These are phyloP conservation scores for Mycocentrospora acerina DNA, from an alignment of 2,329 filamentous ascomycete species.

Conservation along the genomic window DNA sequence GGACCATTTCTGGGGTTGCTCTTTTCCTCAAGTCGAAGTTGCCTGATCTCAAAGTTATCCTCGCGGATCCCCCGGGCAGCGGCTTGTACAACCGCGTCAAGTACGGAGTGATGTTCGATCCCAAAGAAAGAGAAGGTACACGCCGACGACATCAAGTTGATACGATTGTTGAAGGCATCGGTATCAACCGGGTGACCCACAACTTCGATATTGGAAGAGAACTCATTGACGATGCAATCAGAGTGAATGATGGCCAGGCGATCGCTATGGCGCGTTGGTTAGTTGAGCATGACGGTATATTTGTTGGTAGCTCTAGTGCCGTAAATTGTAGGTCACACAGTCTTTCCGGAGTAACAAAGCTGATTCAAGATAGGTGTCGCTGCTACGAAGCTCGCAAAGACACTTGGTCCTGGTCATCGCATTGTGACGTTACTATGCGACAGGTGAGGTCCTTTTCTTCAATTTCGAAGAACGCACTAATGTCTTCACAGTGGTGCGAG, in stretches of 20 bases:
- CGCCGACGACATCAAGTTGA: conserved; percentile 88
- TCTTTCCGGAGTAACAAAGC: conserved; percentile 2
- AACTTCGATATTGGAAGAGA: conserved; percentile 89
- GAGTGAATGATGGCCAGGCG: conserved; percentile 85
- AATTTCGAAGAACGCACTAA: conserved; percentile 8
- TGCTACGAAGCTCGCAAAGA: conserved; percentile 67
- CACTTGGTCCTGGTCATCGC: conserved; percentile 60
- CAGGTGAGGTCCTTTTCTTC: conserved; percentile 28
- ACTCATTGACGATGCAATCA: conserved; percentile 85
- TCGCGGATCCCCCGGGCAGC: conserved; percentile 93
- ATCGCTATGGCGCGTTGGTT: conserved; percentile 94
- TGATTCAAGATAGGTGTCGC: conserved; percentile 56
- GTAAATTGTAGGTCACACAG: conserved; percentile 71
- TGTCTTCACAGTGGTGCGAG: conserved; percentile 58
- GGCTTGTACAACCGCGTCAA: conserved; percentile 89
- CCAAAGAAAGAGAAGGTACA: conserved; percentile 87
- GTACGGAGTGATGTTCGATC: conserved; percentile 93
- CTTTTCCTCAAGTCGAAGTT: conserved; percentile 76
- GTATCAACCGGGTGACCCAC: conserved; percentile 88
- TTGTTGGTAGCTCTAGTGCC: conserved; percentile 91
- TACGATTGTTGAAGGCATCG: conserved; percentile 93
- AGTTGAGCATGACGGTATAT: conserved; percentile 93
- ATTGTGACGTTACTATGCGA: conserved; percentile 87
- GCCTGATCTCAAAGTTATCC: conserved; percentile 67
- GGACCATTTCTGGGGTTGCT: conserved; percentile 86